Evolutionary conservation across 352 stramenopile species (phyloP).

Genomic region (Blastocystis sp.): DNA sequence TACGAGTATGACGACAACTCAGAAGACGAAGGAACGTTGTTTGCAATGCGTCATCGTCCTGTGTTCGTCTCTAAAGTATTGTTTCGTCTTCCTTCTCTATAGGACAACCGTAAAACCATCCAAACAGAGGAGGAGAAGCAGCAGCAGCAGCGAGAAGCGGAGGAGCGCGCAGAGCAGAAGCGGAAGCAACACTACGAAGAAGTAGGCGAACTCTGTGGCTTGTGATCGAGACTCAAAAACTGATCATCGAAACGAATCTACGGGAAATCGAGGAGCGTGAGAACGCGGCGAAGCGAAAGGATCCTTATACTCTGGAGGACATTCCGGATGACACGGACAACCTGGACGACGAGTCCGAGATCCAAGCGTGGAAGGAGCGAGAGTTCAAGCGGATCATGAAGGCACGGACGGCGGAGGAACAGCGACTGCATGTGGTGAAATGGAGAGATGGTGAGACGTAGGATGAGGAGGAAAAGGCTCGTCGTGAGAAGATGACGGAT

Average conservation of each 20-base stretch:
- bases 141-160: slow-evolving; percentile 64
- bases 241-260: slow-evolving; percentile 64
- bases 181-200: slow-evolving; percentile 71
- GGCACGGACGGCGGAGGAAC: slow-evolving; percentile 76
- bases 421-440: slow-evolving; percentile 67
- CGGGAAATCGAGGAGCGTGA: slow-evolving; percentile 65
- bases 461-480: slow-evolving; percentile 78
- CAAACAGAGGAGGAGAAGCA: slow-evolving; percentile 59
- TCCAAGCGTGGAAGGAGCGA: slow-evolving; percentile 83
- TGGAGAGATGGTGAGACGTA: neutral
- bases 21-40: slow-evolving; percentile 45
- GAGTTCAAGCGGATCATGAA: slow-evolving; percentile 84
- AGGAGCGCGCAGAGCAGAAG: slow-evolving; percentile 67
- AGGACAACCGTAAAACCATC: slow-evolving; percentile 23
- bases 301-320: slow-evolving; percentile 69
- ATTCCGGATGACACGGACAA: slow-evolving; percentile 82
- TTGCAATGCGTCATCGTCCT: slow-evolving; percentile 23
- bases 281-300: slow-evolving; percentile 65
- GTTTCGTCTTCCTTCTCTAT: neutral
- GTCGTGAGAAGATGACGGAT: slow-evolving; percentile 83
- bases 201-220: slow-evolving; percentile 54
- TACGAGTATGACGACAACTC: slow-evolving; percentile 41
- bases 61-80: slow-evolving; percentile 35
- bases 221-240: slow-evolving; percentile 2
- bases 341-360: slow-evolving; percentile 80